These are phyloP conservation scores for Solanum corneliomulleri DNA, from an alignment of 257 asterid species.

Conservation along the genomic window DNA sequence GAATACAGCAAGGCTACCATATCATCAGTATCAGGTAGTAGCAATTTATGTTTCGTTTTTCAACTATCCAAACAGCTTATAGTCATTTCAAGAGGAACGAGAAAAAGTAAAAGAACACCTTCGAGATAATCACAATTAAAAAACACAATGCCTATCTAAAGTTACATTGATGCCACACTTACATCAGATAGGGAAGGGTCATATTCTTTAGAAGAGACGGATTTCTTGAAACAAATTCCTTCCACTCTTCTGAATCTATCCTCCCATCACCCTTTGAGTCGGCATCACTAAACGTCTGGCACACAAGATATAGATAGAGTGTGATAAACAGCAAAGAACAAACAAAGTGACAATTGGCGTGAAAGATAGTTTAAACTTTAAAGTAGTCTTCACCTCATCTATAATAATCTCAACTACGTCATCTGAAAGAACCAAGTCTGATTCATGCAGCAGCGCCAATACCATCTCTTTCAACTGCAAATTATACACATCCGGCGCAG, in stretches of 20 bases:
- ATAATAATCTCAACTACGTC: conserved; percentile 61
- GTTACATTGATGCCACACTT: conserved; percentile 2
- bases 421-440: conserved; percentile 73
- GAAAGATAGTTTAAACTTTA: neutral
- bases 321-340: neutral
- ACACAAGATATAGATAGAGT: neutral
- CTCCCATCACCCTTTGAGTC: conserved; percentile 76
- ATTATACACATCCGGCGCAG: neutral
- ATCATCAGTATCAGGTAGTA: neutral
- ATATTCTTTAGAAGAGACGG: conserved; percentile 82
- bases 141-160: neutral
- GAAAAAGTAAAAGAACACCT: neutral
- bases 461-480: conserved; percentile 90
- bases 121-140: neutral
- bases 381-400: conserved; percentile 42
- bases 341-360: neutral
- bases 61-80: neutral
- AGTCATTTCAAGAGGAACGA: neutral
- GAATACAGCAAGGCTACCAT: neutral
- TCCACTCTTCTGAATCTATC: conserved; percentile 87
- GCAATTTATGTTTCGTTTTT: neutral
- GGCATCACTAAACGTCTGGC: conserved; percentile 61
- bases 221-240: conserved; percentile 54
- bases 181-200: conserved; percentile 90
- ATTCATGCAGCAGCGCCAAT: conserved; percentile 70